Conservation (phyloP, 495 filamentous ascomycete species). For the Astrothelium macrocarpum region DNA sequence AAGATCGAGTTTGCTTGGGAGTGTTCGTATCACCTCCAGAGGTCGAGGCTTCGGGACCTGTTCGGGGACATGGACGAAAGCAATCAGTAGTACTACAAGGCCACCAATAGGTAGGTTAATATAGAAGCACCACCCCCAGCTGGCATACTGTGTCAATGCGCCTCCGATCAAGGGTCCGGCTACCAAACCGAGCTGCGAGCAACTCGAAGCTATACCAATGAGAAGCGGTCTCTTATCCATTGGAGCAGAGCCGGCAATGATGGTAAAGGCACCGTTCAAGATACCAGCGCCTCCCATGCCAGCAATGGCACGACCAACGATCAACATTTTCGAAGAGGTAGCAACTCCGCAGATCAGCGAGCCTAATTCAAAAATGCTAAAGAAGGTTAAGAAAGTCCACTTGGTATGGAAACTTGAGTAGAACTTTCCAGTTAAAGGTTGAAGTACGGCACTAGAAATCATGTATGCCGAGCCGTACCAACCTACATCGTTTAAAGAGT, state of each 20-base stretch:
- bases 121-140: constrained; percentile 49
- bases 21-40: constrained; percentile 21
- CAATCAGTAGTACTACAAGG: constrained; percentile 37
- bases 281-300: constrained; percentile 21
- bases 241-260: constrained; percentile 22
- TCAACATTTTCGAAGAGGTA: constrained; percentile 21
- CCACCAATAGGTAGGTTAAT: constrained; percentile 56
- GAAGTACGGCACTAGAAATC: constrained; percentile 44
- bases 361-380: constrained; percentile 17
- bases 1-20: constrained; percentile 34
- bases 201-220: constrained; percentile 42
- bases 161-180: constrained; percentile 42
- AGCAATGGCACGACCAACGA: constrained; percentile 19
- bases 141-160: constrained; percentile 34
- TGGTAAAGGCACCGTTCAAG: constrained; percentile 20
- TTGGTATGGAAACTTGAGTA: constrained; percentile 35
- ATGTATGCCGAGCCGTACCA: constrained; percentile 53
- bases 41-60: constrained; percentile 34
- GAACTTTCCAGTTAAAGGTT: constrained; percentile 25
- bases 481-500: constrained; percentile 35
- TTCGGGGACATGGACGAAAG: constrained; percentile 43
- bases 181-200: constrained; percentile 33
- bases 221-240: constrained; percentile 28
- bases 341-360: constrained; percentile 17
- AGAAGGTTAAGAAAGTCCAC: constrained; percentile 27